phyloP scores from a whole-genome alignment of 345 rosid species.

The Aquilaria yunnanensis region DNA sequence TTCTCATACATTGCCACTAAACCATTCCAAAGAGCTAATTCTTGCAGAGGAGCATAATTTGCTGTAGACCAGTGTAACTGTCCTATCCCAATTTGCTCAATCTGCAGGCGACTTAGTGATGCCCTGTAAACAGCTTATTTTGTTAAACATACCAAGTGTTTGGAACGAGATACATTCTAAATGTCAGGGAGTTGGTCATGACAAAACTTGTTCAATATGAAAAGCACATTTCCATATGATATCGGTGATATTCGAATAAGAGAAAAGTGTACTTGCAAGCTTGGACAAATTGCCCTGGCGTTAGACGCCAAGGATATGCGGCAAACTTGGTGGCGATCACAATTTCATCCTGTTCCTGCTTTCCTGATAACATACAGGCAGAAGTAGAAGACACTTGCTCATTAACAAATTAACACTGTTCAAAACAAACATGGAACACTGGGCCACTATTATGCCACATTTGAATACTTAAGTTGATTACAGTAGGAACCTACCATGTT shows the following conservation, averaged over 20 bases:
- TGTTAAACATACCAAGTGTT: background rate
- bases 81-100: constrained; percentile 78
- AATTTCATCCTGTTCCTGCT: constrained; percentile 35
- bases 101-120: constrained; percentile 68
- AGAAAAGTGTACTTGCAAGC: constrained; percentile 64
- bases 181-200: too few relatives aligned
- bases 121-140: constrained; percentile 34
- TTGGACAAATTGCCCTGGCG: constrained; percentile 82
- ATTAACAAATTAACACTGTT: constrained; percentile 2
- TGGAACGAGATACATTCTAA: too few relatives aligned
- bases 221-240: too few relatives aligned
- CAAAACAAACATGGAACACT: background rate
- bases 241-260: background rate
- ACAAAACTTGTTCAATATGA: too few relatives aligned
- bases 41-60: constrained; percentile 82
- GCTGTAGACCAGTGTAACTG: constrained; percentile 96
- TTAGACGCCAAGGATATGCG: constrained; percentile 93
- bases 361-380: constrained; percentile 32
- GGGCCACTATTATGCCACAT: too few relatives aligned
- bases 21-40: constrained; percentile 79
- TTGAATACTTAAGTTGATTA: too few relatives aligned
- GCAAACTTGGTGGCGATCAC: constrained; percentile 94
- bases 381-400: constrained; percentile 7
- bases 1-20: constrained; percentile 81
- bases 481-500: too few relatives aligned